Evolutionary conservation across 768 basidiomycete species (phyloP), one percentile per base, ranked within the genome.

Genomic region (Lactifluus echinatus): DNA sequence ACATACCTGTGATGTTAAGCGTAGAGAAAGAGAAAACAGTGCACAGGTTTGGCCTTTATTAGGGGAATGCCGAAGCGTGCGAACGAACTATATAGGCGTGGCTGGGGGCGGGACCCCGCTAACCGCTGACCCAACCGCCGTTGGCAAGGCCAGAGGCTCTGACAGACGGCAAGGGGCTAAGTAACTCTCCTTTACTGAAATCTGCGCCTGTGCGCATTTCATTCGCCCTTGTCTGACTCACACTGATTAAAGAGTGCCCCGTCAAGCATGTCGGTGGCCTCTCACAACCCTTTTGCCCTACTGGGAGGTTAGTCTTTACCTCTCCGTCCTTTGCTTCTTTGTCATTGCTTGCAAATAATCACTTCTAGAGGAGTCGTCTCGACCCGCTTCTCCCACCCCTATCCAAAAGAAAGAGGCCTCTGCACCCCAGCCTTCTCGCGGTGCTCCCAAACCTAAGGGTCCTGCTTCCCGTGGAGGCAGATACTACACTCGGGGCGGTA

Each of bases 221-320:
- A 39, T 47, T 28, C 36, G 11, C 19, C 46, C 42, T 47, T 61
- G 64, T 66, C 53, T 61, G 64, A 63, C 49, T 55, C 45, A 29
- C 24, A 50, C 40, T 60, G 49, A 60, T 33, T 31, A 66, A 75
- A 77, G 76, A 74, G 72, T 77, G 79, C 82, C 78, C 82, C 82
- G 80, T 76, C 80, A 74, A 81, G 72, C 69, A 90, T 92, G 88
- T 89, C 89, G 87, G 88, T 91, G 82, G 89, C 85, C 76, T 83
- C 83, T 70, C 83, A 75, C 81, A 91, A 90, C 76, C 84, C 85
- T 64, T 92, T 91, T 76, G 82, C 88, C 72, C 67, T 90, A 74
- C 77, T 91, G 72, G 83, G 85, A 70, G 85, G 88, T 89, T 64
- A 59, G 76, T 80, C 28, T 62, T 44, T 47, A 53, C 19, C 19